These are phyloP conservation scores for Darksidea phi DNA, from an alignment of 495 filamentous ascomycete genomes.

Conservation along the genomic window DNA sequence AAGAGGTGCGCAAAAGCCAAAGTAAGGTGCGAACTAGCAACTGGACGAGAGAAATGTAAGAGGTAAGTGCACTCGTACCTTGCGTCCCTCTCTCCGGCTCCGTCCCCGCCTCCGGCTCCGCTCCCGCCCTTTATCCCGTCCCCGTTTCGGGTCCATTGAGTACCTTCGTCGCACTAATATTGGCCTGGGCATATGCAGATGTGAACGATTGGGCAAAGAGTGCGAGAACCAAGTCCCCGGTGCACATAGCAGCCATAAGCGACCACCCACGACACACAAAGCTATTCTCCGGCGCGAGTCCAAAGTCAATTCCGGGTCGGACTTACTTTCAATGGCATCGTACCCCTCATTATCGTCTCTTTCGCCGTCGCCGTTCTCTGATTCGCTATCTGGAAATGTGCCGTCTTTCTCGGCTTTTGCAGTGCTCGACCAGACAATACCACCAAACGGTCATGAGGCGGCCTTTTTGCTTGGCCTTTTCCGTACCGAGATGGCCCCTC, in stretches of 20 bases:
- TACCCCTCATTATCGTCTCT: not conserved
- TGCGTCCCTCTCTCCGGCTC: too few species aligned
- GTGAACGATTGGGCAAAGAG: too few species aligned
- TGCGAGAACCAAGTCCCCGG: not conserved
- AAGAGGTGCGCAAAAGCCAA: not conserved
- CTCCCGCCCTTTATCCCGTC: too few species aligned
- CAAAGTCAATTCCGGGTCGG: not conserved
- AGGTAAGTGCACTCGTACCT: not conserved
- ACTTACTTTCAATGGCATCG: not conserved
- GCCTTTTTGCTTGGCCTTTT: not conserved
- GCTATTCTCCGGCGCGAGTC: not conserved
- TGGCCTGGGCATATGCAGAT: too few species aligned
- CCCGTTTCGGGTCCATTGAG: too few species aligned
- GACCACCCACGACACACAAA: not conserved
- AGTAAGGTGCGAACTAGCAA: not conserved
- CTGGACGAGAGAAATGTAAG: not conserved
- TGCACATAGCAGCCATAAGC: not conserved
- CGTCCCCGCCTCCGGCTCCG: too few species aligned
- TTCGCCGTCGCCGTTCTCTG: not conserved
- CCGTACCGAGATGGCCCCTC: not conserved
- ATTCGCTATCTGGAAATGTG: not conserved
- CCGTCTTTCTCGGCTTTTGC: too few species aligned
- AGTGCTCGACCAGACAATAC: too few species aligned
- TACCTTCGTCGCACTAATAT: too few species aligned
- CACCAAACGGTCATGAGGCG: not conserved